A percentile compares a stretch with the other conserved stretches of the same genome.
Evolutionary conservation across 768 basidiomycete genomes (phyloP).

Genomic region (Xerocomellus intermedius): DNA sequence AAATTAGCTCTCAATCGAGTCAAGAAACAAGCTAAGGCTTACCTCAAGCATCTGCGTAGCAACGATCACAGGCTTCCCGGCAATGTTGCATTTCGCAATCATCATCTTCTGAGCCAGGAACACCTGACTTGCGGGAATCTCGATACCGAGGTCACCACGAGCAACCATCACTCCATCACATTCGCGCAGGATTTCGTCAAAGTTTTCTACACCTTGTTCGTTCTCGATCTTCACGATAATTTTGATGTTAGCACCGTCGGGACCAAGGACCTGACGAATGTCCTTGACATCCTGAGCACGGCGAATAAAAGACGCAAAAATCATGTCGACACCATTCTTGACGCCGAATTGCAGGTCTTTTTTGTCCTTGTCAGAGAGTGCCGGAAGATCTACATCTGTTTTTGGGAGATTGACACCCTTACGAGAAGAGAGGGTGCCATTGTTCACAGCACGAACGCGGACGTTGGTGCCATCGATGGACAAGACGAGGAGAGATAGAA

Average conservation of each 20-base stretch:
- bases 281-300: conserved; percentile 91
- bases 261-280: conserved; percentile 90
- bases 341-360: conserved; percentile 92
- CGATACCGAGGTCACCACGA: conserved; percentile 98
- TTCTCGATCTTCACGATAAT: conserved; percentile 99
- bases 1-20: conserved; percentile 9
- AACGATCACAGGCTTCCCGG: conserved; percentile 96
- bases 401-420: conserved; percentile 99
- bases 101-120: conserved; percentile 99
- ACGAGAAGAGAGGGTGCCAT: conserved; percentile 88
- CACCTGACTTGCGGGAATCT: conserved; percentile 98
- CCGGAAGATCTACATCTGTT: conserved; percentile 95
- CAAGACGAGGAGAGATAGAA: conserved; percentile 90
- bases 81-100: conserved; percentile 99
- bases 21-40: conserved; percentile 15
- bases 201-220: conserved; percentile 98
- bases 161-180: conserved; percentile 99
- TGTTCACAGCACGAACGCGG: conserved; percentile 85
- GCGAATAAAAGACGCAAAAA: conserved; percentile 99
- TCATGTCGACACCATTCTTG: conserved; percentile 97
- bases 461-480: conserved; percentile 81
- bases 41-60: conserved; percentile 99
- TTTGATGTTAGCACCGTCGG: conserved; percentile 94
- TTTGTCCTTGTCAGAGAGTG: conserved; percentile 98
- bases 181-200: conserved; percentile 95